These are phyloP conservation scores for Atractiella rhizophila DNA, from an alignment of 768 basidiomycete species.

Conservation along the genomic window DNA sequence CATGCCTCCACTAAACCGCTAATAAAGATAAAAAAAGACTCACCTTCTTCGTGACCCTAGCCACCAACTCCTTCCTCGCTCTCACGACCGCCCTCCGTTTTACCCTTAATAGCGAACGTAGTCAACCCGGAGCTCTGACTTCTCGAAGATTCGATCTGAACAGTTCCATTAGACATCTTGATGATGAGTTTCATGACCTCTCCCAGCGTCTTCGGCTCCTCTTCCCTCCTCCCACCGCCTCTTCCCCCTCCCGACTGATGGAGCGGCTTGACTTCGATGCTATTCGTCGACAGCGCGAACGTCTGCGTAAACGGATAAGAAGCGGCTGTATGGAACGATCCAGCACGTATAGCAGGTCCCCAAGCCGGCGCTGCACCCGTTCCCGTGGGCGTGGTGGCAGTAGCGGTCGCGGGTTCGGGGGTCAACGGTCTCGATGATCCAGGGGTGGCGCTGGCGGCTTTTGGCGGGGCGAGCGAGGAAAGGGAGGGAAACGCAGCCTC, in stretches of 20 bases:
- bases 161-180: conserved; percentile 48
- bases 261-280: conserved; percentile 12
- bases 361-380: too few relatives aligned
- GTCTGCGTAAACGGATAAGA: conserved; percentile 43
- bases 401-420: too few relatives aligned
- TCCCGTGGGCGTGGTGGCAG: too few relatives aligned
- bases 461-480: too few relatives aligned
- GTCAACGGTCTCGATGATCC: too few relatives aligned
- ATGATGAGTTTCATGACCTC: conserved; percentile 72
- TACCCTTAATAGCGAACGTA: conserved; percentile 76
- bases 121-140: conserved; percentile 71
- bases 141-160: conserved; percentile 69
- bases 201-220: conserved; percentile 48
- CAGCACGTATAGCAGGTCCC: too few relatives aligned
- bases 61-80: conserved; percentile 51
- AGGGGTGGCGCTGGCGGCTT: too few relatives aligned
- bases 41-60: conserved; percentile 52
- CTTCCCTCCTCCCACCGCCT: conserved; percentile 39
- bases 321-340: conserved; percentile 27
- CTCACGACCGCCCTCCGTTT: conserved; percentile 60
- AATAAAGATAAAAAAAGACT: not conserved
- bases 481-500: too few relatives aligned
- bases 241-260: conserved; percentile 22
- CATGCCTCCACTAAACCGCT: not conserved
- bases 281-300: conserved; percentile 39